Evolutionary conservation across 2,329 filamentous ascomycete species (phyloP).

Genomic region (Monilinia laxa): DNA sequence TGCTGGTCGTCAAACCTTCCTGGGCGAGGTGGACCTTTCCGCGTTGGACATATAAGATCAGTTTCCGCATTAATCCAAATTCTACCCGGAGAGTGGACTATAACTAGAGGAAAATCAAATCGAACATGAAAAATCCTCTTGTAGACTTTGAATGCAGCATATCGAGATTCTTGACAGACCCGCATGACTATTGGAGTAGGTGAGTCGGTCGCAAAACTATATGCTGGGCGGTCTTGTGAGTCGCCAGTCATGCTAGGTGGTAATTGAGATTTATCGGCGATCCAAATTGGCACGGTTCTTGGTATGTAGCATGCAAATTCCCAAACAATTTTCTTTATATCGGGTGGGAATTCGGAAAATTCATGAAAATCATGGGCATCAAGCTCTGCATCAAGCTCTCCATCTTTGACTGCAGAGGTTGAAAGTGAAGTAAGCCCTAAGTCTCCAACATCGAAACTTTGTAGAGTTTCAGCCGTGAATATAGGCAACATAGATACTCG

Average conservation of each 20-base stretch:
- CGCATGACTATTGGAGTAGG: neutral
- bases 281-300: neutral
- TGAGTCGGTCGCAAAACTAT: neutral
- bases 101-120: neutral
- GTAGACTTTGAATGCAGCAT: neutral
- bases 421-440: neutral
- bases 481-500: neutral
- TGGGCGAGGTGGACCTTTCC: neutral
- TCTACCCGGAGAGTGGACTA: neutral
- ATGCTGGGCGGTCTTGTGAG: neutral
- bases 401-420: neutral
- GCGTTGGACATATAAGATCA: neutral
- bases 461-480: neutral
- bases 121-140: neutral
- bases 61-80: neutral
- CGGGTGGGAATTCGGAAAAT: constrained; percentile 10
- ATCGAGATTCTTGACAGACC: neutral
- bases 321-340: constrained; percentile 12
- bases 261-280: neutral
- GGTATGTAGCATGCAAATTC: neutral
- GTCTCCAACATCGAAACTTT: neutral
- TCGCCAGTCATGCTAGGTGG: neutral
- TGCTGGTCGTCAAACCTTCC: too few relatives aligned
- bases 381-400: neutral
- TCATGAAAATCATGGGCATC: neutral